phyloP scores from a whole-genome alignment of 2,329 filamentous ascomycete genomes.

The Claviceps digitariae region DNA sequence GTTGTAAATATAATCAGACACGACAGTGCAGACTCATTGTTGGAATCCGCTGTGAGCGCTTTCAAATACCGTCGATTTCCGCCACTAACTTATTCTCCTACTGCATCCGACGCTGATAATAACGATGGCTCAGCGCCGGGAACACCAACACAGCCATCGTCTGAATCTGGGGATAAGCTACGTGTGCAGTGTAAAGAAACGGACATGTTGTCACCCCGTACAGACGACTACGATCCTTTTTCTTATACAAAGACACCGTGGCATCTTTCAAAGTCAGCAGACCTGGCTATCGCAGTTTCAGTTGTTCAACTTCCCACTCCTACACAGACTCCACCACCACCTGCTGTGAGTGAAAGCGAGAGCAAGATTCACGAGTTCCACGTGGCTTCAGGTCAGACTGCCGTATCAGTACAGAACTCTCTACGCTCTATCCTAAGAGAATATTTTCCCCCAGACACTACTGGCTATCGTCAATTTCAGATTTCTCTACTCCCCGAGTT shows the following conservation, averaged over 20 bases:
- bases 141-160: slow-evolving; percentile 12
- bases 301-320: slow-evolving; percentile 27
- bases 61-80: slow-evolving; percentile 23
- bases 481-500: slow-evolving; percentile 35
- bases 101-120: slow-evolving; percentile 10
- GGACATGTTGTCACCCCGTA: neutral
- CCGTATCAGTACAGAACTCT: slow-evolving; percentile 42
- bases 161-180: neutral
- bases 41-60: slow-evolving; percentile 33
- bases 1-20: slow-evolving; percentile 37
- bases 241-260: slow-evolving; percentile 18
- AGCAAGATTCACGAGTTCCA: slow-evolving; percentile 33
- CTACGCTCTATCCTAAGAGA: slow-evolving; percentile 37
- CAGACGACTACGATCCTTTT: slow-evolving; percentile 36
- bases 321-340: slow-evolving; percentile 28
- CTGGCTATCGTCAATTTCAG: slow-evolving; percentile 33
- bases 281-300: slow-evolving; percentile 12
- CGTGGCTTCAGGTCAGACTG: slow-evolving; percentile 27
- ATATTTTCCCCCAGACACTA: slow-evolving; percentile 34
- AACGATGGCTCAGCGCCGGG: slow-evolving; percentile 11
- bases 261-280: slow-evolving; percentile 12
- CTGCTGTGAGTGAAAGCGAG: slow-evolving; percentile 12
- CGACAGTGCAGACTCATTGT: slow-evolving; percentile 24
- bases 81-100: slow-evolving; percentile 11
- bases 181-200: neutral